phyloP scores from a whole-genome alignment of 108 stramenopile species.

The Fistulifera solaris region DNA sequence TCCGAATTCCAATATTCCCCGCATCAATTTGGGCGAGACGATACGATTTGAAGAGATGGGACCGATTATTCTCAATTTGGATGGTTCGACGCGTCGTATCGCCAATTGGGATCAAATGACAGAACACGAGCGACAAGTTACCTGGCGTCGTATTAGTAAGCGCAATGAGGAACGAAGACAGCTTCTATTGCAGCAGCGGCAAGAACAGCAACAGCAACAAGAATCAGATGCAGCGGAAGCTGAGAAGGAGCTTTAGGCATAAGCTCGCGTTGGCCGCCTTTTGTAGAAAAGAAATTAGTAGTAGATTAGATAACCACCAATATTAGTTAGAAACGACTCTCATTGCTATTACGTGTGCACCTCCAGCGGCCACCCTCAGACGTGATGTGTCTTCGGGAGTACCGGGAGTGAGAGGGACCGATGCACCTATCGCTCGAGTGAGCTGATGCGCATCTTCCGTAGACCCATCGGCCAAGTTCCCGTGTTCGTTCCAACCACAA shows the following conservation, averaged over 20 bases:
- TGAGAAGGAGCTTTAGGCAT: too few relatives aligned
- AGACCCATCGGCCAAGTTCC: conserved; percentile 30
- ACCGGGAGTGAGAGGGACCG: neutral
- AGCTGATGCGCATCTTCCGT: conserved; percentile 1
- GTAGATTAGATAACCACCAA: too few relatives aligned
- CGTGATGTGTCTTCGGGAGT: neutral
- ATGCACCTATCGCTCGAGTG: neutral
- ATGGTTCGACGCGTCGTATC: conserved; percentile 68
- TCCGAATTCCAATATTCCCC: conserved; percentile 40
- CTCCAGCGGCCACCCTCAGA: conserved; percentile 1
- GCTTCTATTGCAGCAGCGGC: conserved; percentile 37
- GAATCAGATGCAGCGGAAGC: too few relatives aligned
- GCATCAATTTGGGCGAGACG: conserved; percentile 46
- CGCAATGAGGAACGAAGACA: conserved; percentile 71
- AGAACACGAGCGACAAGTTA: conserved; percentile 62
- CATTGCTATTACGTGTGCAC: conserved; percentile 1
- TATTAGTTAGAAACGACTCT: neutral
- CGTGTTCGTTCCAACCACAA: conserved; percentile 84
- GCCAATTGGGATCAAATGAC: conserved; percentile 80
- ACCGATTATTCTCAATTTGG: conserved; percentile 79
- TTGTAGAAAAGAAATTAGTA: too few relatives aligned
- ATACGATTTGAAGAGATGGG: conserved; percentile 75
- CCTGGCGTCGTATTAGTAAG: conserved; percentile 81
- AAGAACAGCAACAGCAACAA: conserved; percentile 5
- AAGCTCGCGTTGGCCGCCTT: too few relatives aligned